These are phyloP conservation scores for Botryotinia convoluta DNA, from an alignment of 2,329 filamentous ascomycete species.

Conservation along the genomic window DNA sequence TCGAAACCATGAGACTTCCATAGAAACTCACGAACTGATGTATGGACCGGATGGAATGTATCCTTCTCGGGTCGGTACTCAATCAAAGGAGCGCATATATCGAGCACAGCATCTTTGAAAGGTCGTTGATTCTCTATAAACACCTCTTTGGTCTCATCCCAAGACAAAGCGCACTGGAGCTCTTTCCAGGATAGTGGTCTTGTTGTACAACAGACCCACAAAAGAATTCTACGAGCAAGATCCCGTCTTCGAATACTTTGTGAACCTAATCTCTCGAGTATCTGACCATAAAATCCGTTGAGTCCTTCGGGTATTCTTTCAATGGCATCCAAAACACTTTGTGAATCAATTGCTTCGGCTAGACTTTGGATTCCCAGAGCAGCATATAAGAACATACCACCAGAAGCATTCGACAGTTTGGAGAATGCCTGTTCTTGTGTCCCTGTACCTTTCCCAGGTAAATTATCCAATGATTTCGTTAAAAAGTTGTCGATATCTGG, in stretches of 20 bases:
- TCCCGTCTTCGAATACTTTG: constrained; percentile 15
- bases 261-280: constrained; percentile 7
- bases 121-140: constrained; percentile 12
- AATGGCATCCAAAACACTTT: constrained; percentile 10
- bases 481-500: constrained; percentile 18
- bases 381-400: constrained; percentile 19
- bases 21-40: constrained; percentile 14
- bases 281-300: constrained; percentile 13
- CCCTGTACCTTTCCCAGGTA: constrained; percentile 5
- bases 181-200: constrained; percentile 16
- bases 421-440: constrained; percentile 10
- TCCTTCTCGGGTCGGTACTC: constrained; percentile 14
- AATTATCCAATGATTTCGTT: not conserved
- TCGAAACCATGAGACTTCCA: not conserved
- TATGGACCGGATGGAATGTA: not conserved
- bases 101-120: constrained; percentile 15
- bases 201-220: constrained; percentile 17
- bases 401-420: constrained; percentile 1
- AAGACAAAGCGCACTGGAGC: constrained; percentile 12
- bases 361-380: constrained; percentile 10
- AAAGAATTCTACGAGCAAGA: constrained; percentile 2
- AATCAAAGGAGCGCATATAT: constrained; percentile 12
- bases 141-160: not conserved
- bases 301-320: constrained; percentile 13
- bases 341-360: constrained; percentile 11